Conservation (phyloP, 2,329 filamentous ascomycete species). For the Cordyceps cicadae region DNA sequence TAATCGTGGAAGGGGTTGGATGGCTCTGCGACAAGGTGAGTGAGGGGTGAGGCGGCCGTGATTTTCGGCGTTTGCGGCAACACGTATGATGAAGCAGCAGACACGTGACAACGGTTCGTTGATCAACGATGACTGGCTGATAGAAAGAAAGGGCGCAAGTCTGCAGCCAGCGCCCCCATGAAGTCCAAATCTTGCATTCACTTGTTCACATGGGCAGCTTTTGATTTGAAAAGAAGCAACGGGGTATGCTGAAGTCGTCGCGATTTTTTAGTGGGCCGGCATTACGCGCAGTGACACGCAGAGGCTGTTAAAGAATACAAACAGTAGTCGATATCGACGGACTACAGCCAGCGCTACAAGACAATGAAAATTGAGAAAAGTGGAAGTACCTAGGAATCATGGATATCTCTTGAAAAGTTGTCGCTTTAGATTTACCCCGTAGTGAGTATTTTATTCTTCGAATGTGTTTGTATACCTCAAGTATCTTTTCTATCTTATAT, state of each 20-base stretch:
- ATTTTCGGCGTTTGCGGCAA: not conserved
- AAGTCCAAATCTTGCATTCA: not conserved
- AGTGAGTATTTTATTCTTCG: too few relatives aligned
- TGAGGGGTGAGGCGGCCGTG: not conserved
- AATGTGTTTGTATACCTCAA: too few relatives aligned
- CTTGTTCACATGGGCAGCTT: not conserved
- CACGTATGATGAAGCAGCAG: not conserved
- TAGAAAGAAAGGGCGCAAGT: not conserved
- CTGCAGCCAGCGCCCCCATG: not conserved
- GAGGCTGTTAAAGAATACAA: not conserved
- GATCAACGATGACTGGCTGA: not conserved
- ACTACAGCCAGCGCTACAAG: too few relatives aligned
- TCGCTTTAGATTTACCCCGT: too few relatives aligned
- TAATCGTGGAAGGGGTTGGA: not conserved
- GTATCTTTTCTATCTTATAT: too few relatives aligned
- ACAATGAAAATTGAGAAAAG: too few relatives aligned
- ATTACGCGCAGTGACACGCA: not conserved
- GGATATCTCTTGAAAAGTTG: too few relatives aligned
- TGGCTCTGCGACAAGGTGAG: not conserved
- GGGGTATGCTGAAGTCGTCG: not conserved
- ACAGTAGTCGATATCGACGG: too few relatives aligned
- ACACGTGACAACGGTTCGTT: not conserved
- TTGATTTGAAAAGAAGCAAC: not conserved
- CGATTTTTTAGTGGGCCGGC: not conserved
- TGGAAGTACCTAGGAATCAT: too few relatives aligned